Evolutionary conservation across 1,284 basidiomycete species (phyloP).

Genomic region (Meripilus lineatus): DNA sequence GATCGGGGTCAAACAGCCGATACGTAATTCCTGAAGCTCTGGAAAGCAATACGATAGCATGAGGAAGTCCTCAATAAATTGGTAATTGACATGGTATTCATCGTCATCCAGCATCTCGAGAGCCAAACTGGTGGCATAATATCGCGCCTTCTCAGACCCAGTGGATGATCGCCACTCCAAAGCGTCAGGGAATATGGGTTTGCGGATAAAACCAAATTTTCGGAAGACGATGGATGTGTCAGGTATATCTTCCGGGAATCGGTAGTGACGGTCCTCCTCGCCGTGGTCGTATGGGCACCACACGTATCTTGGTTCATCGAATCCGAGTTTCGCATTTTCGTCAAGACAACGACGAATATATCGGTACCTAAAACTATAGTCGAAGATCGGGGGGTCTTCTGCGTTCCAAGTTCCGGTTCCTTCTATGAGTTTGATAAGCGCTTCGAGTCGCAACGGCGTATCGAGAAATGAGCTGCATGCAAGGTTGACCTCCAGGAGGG

Average conservation of each 20-base stretch:
- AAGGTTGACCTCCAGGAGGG: conserved; percentile 9
- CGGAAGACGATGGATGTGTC: conserved; percentile 5
- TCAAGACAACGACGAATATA: too few species aligned
- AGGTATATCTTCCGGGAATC: neutral
- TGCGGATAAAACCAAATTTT: conserved; percentile 13
- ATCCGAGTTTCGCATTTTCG: neutral
- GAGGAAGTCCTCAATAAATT: neutral
- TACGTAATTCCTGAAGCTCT: neutral
- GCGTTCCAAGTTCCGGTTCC: conserved; percentile 7
- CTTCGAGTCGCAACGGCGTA: conserved; percentile 2
- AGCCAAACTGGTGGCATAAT: conserved; percentile 11
- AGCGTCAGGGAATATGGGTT: conserved; percentile 5
- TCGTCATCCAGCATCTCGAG: neutral
- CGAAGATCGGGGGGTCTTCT: too few species aligned
- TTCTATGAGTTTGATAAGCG: conserved; percentile 11
- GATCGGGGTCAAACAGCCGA: neutral
- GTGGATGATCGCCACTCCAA: conserved; percentile 2
- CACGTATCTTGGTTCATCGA: conserved; percentile 1
- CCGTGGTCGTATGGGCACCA: too few species aligned
- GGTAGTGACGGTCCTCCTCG: too few species aligned
- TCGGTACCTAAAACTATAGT: neutral
- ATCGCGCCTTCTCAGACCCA: conserved; percentile 6
- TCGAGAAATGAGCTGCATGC: neutral
- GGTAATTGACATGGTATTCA: neutral
- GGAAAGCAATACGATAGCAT: neutral